Evolutionary conservation across 2,329 filamentous ascomycete genomes (phyloP).

Genomic region (Sclerotinia sclerotiorum): DNA sequence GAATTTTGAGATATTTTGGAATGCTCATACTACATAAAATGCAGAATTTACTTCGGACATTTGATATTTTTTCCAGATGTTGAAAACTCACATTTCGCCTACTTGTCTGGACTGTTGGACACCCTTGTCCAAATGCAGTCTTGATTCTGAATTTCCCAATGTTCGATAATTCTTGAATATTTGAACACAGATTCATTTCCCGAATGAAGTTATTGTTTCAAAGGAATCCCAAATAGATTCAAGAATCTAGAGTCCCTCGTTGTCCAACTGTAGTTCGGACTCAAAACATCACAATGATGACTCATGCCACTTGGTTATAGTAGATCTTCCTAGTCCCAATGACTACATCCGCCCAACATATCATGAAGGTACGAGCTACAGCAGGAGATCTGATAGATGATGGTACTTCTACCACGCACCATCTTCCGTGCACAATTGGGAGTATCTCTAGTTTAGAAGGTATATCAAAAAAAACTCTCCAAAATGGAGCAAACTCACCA

Average conservation of each 20-base stretch:
- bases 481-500: slow-evolving; percentile 40
- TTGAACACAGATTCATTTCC: not conserved
- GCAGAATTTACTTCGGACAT: no score
- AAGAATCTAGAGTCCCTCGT: not conserved
- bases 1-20: no score
- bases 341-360: not conserved
- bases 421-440: not conserved
- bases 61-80: no score
- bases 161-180: not conserved
- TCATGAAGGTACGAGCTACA: not conserved
- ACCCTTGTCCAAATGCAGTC: not conserved
- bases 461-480: not conserved
- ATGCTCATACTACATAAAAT: no score
- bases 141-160: not conserved
- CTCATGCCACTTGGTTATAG: not conserved
- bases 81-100: no score
- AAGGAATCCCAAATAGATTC: not conserved
- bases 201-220: not conserved
- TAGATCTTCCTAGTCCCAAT: not conserved
- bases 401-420: not conserved
- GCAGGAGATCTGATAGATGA: not conserved
- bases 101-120: no score
- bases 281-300: not conserved
- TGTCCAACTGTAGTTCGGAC: not conserved
- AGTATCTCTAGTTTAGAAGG: not conserved